Conservation (phyloP, 306 rosid species). For the Rosa rugosa region DNA sequence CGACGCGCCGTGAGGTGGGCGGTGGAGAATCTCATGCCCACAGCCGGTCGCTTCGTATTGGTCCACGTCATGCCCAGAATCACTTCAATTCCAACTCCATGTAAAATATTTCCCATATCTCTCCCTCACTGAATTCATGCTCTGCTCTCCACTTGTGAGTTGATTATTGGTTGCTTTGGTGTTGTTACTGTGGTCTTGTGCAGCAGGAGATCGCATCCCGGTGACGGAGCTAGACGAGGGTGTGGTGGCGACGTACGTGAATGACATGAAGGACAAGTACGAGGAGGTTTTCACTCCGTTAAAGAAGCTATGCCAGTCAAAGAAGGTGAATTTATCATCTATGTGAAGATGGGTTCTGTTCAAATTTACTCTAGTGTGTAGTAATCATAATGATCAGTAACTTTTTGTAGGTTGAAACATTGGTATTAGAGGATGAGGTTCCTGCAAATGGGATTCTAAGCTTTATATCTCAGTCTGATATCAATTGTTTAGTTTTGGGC, state of each 20-base stretch:
- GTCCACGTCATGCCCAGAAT: conserved; percentile 83
- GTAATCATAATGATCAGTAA: conserved; percentile 13
- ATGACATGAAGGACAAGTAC: conserved; percentile 56
- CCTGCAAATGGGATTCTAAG: conserved; percentile 72
- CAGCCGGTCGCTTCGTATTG: conserved; percentile 70
- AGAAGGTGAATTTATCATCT: conserved; percentile 37
- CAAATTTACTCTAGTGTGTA: conserved; percentile 2
- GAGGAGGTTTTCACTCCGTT: conserved; percentile 66
- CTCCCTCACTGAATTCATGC: background rate
- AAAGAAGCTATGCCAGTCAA: conserved; percentile 52
- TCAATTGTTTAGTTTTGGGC: conserved; percentile 67
- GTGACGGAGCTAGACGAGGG: conserved; percentile 53
- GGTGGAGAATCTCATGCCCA: conserved; percentile 59
- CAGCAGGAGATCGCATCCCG: conserved; percentile 73
- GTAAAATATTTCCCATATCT: conserved; percentile 32
- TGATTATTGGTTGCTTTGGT: conserved; percentile 9
- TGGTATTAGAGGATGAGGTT: conserved; percentile 74
- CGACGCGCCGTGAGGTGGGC: conserved; percentile 84
- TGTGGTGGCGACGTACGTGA: conserved; percentile 52
- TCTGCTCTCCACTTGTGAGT: conserved; percentile 12
- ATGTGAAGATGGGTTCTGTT: conserved; percentile 11
- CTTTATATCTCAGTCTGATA: conserved; percentile 54
- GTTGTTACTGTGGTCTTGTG: conserved; percentile 8
- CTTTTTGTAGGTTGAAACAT: conserved; percentile 62
- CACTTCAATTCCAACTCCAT: conserved; percentile 67